A percentile compares a stretch with the other conserved stretches of the same genome.
phyloP scores from a whole-genome alignment of 352 stramenopile species.

The Pythium dissimile region DNA sequence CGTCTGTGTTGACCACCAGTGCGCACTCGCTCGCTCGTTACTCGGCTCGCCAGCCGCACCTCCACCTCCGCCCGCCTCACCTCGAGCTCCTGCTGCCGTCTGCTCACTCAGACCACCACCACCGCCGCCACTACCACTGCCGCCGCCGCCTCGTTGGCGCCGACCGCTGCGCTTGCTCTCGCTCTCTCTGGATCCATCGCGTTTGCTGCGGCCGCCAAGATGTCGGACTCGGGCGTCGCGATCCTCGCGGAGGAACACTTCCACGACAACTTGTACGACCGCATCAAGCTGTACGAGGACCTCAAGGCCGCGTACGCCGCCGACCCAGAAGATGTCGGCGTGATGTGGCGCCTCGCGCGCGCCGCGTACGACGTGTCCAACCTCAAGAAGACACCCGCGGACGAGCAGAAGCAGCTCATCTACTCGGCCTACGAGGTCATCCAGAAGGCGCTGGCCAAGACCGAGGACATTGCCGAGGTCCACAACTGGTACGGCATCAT shows the following conservation, averaged over 20 bases:
- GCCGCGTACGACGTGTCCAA: conserved; percentile 35
- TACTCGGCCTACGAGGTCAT: conserved; percentile 51
- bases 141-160: not conserved
- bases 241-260: conserved; percentile 79
- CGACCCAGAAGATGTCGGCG: conserved; percentile 24
- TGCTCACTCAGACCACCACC: too few relatives aligned
- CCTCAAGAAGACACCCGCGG: conserved; percentile 25
- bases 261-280: conserved; percentile 70
- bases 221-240: conserved; percentile 62
- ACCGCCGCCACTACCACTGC: not conserved
- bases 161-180: conserved; percentile 2
- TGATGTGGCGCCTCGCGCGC: conserved; percentile 33
- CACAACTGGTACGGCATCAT: conserved; percentile 86
- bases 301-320: conserved; percentile 38
- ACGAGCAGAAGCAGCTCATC: conserved; percentile 36
- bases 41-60: conserved; percentile 9
- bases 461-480: conserved; percentile 39
- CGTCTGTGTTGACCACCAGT: not conserved
- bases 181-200: conserved; percentile 17
- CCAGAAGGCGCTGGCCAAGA: conserved; percentile 36
- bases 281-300: conserved; percentile 56
- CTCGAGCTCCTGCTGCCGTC: conserved; percentile 5
- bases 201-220: conserved; percentile 15
- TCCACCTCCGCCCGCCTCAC: conserved; percentile 1
- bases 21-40: conserved; percentile 10